A percentile compares a stretch with the other conserved stretches of the same genome.
These are phyloP conservation scores for Earliella scabrosa DNA, from an alignment of 1,284 basidiomycete genomes.

Conservation along the genomic window DNA sequence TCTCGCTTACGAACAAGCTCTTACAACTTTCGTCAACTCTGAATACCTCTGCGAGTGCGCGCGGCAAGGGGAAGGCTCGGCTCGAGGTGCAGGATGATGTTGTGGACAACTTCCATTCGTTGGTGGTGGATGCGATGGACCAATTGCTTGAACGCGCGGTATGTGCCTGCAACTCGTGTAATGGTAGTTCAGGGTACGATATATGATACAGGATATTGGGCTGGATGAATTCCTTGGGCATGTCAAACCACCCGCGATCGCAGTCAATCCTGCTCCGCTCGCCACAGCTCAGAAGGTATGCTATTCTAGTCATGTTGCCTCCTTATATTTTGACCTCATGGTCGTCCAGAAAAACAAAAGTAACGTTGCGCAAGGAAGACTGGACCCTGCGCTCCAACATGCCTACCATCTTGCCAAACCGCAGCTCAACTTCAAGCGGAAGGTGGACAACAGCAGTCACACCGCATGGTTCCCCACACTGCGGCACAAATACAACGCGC, in stretches of 20 bases:
- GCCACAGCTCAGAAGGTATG: slow-evolving; percentile 34
- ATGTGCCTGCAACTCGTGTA: slow-evolving; percentile 14
- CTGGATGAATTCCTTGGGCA: slow-evolving; percentile 81
- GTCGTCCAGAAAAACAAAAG: slow-evolving; percentile 32
- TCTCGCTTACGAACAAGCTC: slow-evolving; percentile 68
- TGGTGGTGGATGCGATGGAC: slow-evolving; percentile 86
- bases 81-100: slow-evolving; percentile 79
- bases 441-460: slow-evolving; percentile 58
- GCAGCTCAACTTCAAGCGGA: slow-evolving; percentile 70
- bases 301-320: neutral
- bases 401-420: slow-evolving; percentile 79
- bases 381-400: slow-evolving; percentile 69
- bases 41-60: slow-evolving; percentile 36
- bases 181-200: neutral
- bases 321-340: neutral
- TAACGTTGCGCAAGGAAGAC: slow-evolving; percentile 40
- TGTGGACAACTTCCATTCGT: slow-evolving; percentile 77
- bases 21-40: slow-evolving; percentile 55
- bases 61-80: slow-evolving; percentile 52
- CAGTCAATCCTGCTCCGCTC: slow-evolving; percentile 47
- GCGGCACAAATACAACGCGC: slow-evolving; percentile 78
- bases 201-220: slow-evolving; percentile 65
- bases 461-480: slow-evolving; percentile 64
- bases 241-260: slow-evolving; percentile 67
- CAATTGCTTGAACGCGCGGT: slow-evolving; percentile 85